Conservation (phyloP, 768 basidiomycete genomes). For the Rhizopogon vulgaris region DNA sequence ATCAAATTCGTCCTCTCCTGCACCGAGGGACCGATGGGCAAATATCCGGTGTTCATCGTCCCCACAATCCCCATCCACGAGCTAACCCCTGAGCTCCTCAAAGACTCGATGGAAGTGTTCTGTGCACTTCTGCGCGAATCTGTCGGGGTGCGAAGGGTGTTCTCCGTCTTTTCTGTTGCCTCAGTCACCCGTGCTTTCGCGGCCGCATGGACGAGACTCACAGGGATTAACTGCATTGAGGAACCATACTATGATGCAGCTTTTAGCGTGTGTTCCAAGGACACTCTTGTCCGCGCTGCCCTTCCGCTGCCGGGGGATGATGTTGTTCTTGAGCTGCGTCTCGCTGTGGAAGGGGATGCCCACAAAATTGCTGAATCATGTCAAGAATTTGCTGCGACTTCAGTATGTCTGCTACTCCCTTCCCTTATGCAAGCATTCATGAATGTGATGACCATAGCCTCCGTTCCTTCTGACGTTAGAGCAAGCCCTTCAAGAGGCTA, state of each 20-base stretch:
- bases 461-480: constrained; percentile 46
- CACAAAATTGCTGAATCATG: constrained; percentile 41
- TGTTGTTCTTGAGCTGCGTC: constrained; percentile 23
- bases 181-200: constrained; percentile 41
- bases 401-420: constrained; percentile 34
- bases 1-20: constrained; percentile 55
- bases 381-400: constrained; percentile 48
- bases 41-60: constrained; percentile 60
- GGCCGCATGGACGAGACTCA: constrained; percentile 39
- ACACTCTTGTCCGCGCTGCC: constrained; percentile 26
- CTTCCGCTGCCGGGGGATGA: constrained; percentile 6
- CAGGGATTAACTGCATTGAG: constrained; percentile 31
- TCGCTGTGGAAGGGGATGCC: constrained; percentile 27
- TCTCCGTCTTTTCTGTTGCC: constrained; percentile 60
- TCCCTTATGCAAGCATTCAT: neutral
- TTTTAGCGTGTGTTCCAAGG: constrained; percentile 47
- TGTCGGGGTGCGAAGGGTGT: constrained; percentile 33
- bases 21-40: constrained; percentile 47
- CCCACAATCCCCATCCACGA: constrained; percentile 27
- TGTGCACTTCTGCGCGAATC: constrained; percentile 23
- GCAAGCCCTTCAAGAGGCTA: constrained; percentile 46
- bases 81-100: constrained; percentile 34
- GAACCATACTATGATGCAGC: constrained; percentile 59
- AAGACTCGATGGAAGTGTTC: constrained; percentile 32
- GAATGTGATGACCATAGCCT: constrained; percentile 26